Conservation (phyloP, 257 asterid genomes). For the Solanum bulbocastanum region DNA sequence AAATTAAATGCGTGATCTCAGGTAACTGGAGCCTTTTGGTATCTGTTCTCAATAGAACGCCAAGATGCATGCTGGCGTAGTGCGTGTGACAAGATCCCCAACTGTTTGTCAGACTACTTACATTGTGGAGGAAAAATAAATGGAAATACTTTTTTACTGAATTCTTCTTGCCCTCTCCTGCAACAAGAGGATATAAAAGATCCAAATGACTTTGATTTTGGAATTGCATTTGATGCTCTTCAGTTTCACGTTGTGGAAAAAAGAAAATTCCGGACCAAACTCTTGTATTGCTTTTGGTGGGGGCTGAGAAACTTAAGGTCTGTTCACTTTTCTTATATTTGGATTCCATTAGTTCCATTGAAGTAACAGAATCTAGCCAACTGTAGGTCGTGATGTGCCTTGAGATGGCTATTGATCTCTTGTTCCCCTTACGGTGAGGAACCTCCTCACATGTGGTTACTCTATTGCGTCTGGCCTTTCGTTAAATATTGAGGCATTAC, state of each 20-base stretch:
- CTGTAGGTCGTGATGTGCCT: neutral
- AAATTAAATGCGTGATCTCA: neutral
- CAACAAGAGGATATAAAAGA: slow-evolving; percentile 18
- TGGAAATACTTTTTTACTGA: slow-evolving; percentile 17
- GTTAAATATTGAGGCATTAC: neutral
- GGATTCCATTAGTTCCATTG: neutral
- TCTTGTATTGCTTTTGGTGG: slow-evolving; percentile 67
- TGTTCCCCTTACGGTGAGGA: neutral
- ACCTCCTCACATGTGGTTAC: neutral
- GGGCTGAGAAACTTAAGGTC: slow-evolving; percentile 63
- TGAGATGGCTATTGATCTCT: neutral
- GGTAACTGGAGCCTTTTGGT: slow-evolving; percentile 59
- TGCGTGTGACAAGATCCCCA: slow-evolving; percentile 11
- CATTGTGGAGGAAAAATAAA: slow-evolving; percentile 13
- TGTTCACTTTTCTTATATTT: neutral
- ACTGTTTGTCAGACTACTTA: slow-evolving; percentile 9
- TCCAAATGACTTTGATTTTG: slow-evolving; percentile 38
- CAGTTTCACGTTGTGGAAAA: slow-evolving; percentile 31
- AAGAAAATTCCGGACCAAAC: slow-evolving; percentile 19
- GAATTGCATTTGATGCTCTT: slow-evolving; percentile 57
- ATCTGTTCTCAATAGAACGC: slow-evolving; percentile 47
- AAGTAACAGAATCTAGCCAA: neutral
- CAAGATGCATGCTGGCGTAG: slow-evolving; percentile 40
- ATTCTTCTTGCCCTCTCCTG: slow-evolving; percentile 30
- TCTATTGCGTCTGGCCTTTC: neutral